Conservation (phyloP, 148 eudicot genomes). For the Fagopyrum tataricum region DNA sequence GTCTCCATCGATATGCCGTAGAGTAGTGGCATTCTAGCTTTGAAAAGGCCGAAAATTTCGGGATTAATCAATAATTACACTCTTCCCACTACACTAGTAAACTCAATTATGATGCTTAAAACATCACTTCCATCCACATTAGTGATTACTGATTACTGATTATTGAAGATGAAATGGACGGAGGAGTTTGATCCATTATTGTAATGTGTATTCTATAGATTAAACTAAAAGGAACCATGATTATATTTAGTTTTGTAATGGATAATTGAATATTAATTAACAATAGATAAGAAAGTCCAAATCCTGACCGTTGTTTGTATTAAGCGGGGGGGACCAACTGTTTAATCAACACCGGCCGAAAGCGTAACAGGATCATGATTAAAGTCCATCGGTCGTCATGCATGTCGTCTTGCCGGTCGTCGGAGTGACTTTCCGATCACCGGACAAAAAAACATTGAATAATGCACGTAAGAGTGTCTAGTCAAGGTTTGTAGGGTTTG, state of each 20-base stretch:
- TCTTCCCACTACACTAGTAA: conserved; percentile 7
- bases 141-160: neutral
- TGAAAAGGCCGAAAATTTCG: conserved; percentile 9
- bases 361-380: neutral
- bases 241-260: conserved; percentile 1
- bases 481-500: conserved; percentile 1
- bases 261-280: neutral
- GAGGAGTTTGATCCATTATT: neutral
- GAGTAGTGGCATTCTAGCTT: neutral
- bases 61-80: conserved; percentile 6
- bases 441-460: too few species aligned
- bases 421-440: too few species aligned
- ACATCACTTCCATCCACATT: neutral
- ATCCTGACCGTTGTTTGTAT: conserved; percentile 14
- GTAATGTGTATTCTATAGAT: neutral
- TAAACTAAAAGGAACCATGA: neutral
- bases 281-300: neutral
- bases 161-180: neutral
- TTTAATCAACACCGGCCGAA: conserved; percentile 11
- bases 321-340: conserved; percentile 9
- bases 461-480: neutral
- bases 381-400: too few species aligned
- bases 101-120: neutral
- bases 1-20: neutral
- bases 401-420: too few species aligned